phyloP scores from a whole-genome alignment of 495 filamentous ascomycete species.

The Sphaerosporella brunnea region DNA sequence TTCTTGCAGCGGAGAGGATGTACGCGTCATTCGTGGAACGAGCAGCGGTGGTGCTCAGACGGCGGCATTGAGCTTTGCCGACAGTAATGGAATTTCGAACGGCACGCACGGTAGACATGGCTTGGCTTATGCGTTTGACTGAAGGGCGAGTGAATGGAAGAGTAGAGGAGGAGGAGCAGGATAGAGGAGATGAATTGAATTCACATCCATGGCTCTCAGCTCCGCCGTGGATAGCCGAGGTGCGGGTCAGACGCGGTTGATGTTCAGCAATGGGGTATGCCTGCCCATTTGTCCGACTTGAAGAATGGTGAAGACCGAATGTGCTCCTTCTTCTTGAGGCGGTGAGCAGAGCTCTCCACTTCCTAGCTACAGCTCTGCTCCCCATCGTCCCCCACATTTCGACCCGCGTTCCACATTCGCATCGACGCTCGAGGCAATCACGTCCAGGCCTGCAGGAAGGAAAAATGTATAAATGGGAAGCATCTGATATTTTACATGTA shows the following conservation, averaged over 20 bases:
- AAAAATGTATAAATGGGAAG: no score
- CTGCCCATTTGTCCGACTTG: not conserved
- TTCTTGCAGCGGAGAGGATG: conserved; percentile 73
- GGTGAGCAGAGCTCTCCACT: no score
- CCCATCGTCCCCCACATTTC: no score
- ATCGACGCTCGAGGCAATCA: no score
- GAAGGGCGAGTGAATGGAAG: not conserved
- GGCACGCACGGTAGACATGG: no score
- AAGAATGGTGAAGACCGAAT: not conserved
- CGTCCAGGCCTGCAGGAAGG: no score
- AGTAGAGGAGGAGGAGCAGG: not conserved
- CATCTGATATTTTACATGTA: no score
- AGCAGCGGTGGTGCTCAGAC: conserved; percentile 46
- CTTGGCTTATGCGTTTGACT: not conserved
- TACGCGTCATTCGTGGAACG: conserved; percentile 59
- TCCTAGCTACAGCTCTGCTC: no score
- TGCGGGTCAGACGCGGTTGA: not conserved
- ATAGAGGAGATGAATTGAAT: not conserved
- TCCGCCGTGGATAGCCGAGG: not conserved
- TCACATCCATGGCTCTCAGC: not conserved
- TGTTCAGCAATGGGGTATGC: not conserved
- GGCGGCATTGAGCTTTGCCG: conserved; percentile 6
- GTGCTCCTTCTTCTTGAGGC: no score
- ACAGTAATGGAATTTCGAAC: no score
- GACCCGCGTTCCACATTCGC: no score